Evolutionary conservation across 2,329 filamentous ascomycete species (phyloP), one percentile per base, ranked within the genome.

Genomic region (Sclerotiophoma versabilis): DNA sequence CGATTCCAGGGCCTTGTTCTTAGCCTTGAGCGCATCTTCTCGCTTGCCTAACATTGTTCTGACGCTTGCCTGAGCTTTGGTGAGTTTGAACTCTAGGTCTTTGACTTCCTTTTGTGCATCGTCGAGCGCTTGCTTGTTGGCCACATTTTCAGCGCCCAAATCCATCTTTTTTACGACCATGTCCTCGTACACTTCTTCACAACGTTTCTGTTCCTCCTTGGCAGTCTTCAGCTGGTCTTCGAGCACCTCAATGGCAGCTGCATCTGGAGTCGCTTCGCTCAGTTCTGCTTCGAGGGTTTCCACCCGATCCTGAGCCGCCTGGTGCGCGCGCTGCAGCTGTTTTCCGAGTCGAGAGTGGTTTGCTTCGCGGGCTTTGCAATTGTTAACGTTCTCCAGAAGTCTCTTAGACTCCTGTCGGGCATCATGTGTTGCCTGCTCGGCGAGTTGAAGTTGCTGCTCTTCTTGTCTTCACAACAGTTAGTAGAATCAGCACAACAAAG

Each of bases 221-320:
- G 69, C 86, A 7, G 87, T 84, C 50, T 79, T 75, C 1, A 96
- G 80, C 41, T 85, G 67, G 8, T 68, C 64, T 49, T 79, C 64
- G 3, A 79, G 69, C 37, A 75, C 73, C 15, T 80, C 77, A 10
- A 81, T 70, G 33, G 65, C 68, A 4, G 79, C 87, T 67, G 92
- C 91, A 49, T 86, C 84, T 3, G 88, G 79, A 44, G 75, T 77
- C 51, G 84, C 81, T 49, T 76, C 77, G 17, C 85, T 83, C 36
- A 87, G 77, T 11, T 83, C 87, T 55, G 90, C 81, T 58, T 91
- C 87, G 32, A 96, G 80, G 37, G 86, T 84, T 48, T 85, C 83
- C 26, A 89, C 80, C 6, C 80, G 77, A 45, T 88, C 86, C 45
- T 88, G 83, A 6, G 87, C 83, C 45, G 78, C 75, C 57, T 91